Base-by-base conservation (phyloP, 1,284 basidiomycete species). In the Pulveroboletus sp. region DNA sequence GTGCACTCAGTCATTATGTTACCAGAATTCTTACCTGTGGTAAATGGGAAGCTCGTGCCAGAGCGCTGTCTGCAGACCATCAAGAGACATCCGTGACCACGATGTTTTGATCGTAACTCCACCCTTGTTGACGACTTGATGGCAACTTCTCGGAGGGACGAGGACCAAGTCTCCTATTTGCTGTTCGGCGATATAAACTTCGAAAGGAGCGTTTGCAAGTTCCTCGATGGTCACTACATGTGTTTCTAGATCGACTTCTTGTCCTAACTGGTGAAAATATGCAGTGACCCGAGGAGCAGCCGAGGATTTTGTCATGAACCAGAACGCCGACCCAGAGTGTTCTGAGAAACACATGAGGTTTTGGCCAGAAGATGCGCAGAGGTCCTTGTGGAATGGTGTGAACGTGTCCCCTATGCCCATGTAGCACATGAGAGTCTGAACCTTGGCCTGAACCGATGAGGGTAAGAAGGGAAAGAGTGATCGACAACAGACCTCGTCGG, bases 321-420 rank as follows among this genome's bases (percentile, higher is more conserved):
- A 92, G 65, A 84, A 89, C 2, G 89, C 85, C 2, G 84, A 86
- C 1, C 85, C 88, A 39, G 70, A 77, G 26, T 83, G 74, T 64
- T 89, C 87, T 0, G 89, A 82, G 65, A 86, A 85, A 63, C 84
- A 86, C 90, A 92, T 91, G 14, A 92, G 74, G 64, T 92, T 92
- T 47, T 92, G 89, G 10, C 89, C 90, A 4, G 85, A 85, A 2
- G 89, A 91, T 1, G 82, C 89, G 64, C 90, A 92, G 0, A 87
- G 77, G 69, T 92, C 89, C 69, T 92, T 92, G 66, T 92, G 90
- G 52, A 81, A 86, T 0, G 90, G 85, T 0, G 89, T 92, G 65
- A 84, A 86, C 0, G 89, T 91, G 59, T 88, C 89, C 0, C 87
- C 87, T 49, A 86, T 76, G 10, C 89, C 89, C 11, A 90, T 72